Percentiles rank a stretch among this genome's conserved stretches.
Conservation (phyloP, 2,329 filamentous ascomycete species). For the Aphanocladium album region DNA sequence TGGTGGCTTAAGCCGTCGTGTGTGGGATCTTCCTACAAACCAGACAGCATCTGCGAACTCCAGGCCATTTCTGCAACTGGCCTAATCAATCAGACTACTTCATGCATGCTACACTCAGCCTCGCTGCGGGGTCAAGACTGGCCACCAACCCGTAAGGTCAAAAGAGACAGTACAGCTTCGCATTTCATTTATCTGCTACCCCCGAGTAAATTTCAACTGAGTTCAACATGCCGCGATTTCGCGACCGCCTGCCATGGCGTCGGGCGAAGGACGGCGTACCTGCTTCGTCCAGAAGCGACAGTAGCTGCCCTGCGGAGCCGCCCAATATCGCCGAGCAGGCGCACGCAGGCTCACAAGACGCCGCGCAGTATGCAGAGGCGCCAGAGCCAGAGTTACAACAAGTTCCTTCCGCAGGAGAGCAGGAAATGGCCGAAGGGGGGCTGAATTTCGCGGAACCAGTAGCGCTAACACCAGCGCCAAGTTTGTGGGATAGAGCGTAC, state of each 20-base stretch:
- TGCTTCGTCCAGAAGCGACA: not conserved
- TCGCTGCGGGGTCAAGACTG: too few species aligned
- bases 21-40: too few species aligned
- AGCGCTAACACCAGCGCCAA: not conserved
- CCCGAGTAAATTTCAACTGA: too few species aligned
- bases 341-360: not conserved
- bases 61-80: too few species aligned
- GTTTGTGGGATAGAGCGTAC: slow-evolving; percentile 25
- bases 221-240: not conserved
- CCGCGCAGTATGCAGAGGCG: not conserved
- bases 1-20: too few species aligned
- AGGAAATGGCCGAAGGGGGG: not conserved
- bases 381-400: not conserved
- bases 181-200: too few species aligned
- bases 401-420: not conserved
- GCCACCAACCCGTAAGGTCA: too few species aligned
- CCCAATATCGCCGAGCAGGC: not conserved
- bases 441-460: not conserved
- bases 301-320: not conserved
- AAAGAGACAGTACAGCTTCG: too few species aligned
- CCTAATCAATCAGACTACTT: too few species aligned
- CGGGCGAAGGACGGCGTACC: not conserved
- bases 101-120: too few species aligned
- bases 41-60: too few species aligned
- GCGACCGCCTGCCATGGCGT: not conserved